These are phyloP conservation scores for Agaricus bisporus DNA, from an alignment of 768 basidiomycete species.

Conservation along the genomic window DNA sequence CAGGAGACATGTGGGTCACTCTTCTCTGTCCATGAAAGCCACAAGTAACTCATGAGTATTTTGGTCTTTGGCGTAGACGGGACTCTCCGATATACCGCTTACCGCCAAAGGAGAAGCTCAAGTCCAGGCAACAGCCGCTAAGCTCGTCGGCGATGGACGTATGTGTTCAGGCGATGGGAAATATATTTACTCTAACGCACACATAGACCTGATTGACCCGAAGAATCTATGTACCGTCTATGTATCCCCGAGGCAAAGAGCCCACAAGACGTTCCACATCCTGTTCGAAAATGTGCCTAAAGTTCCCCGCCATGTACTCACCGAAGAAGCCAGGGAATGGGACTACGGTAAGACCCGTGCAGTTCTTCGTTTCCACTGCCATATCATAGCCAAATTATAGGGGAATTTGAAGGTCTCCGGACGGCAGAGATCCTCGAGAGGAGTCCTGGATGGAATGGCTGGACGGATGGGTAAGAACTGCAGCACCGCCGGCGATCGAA, in stretches of 20 bases:
- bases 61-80: conserved; percentile 50
- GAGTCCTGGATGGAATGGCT: conserved; percentile 69
- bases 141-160: conserved; percentile 77
- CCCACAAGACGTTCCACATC: conserved; percentile 81
- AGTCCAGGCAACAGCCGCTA: conserved; percentile 54
- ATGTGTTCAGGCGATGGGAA: conserved; percentile 23
- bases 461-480: conserved; percentile 66
- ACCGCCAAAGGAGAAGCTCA: conserved; percentile 70
- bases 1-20: conserved; percentile 55
- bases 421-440: conserved; percentile 70
- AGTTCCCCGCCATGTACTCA: conserved; percentile 46
- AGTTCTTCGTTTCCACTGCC: no score
- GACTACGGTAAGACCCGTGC: conserved; percentile 52
- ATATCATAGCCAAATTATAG: conserved; percentile 22
- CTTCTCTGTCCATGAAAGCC: neutral
- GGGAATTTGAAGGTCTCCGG: conserved; percentile 81
- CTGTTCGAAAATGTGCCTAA: conserved; percentile 47
- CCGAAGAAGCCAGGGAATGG: conserved; percentile 77
- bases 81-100: conserved; percentile 81
- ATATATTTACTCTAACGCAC: neutral
- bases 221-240: conserved; percentile 66
- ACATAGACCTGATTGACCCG: conserved; percentile 70
- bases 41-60: neutral
- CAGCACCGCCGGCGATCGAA: neutral
- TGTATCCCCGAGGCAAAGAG: conserved; percentile 84